These are phyloP conservation scores for Phytophthora tubulina DNA, from an alignment of 352 stramenopile species.

Conservation along the genomic window DNA sequence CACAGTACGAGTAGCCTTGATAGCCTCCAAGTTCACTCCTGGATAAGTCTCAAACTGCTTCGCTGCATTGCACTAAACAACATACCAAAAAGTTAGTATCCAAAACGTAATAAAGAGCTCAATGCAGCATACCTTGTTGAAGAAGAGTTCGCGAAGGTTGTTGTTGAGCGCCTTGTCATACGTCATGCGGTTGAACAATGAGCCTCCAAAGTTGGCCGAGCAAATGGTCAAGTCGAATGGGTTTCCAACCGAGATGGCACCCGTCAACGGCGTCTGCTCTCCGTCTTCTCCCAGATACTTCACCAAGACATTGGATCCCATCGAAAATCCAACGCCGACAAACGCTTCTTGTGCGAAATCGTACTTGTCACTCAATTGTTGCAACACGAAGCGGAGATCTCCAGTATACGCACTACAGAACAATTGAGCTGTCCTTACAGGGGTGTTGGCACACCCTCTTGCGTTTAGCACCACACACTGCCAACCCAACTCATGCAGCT, in stretches of 20 bases:
- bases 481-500: conserved; percentile 55
- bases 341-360: conserved; percentile 56
- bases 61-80: conserved; percentile 38
- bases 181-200: conserved; percentile 64
- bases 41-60: conserved; percentile 59
- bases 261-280: conserved; percentile 50
- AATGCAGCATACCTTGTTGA: conserved; percentile 47
- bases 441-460: conserved; percentile 71
- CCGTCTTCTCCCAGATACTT: conserved; percentile 83
- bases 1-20: conserved; percentile 51
- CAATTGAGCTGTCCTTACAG: conserved; percentile 62
- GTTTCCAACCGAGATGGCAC: conserved; percentile 75
- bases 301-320: conserved; percentile 81
- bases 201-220: conserved; percentile 55
- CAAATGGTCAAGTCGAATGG: conserved; percentile 76
- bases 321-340: conserved; percentile 76
- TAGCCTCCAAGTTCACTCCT: conserved; percentile 52
- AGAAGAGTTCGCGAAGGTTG: conserved; percentile 76
- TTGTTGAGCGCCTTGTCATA: conserved; percentile 70
- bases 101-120: neutral
- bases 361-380: conserved; percentile 53
- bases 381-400: conserved; percentile 66
- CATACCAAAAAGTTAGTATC: conserved; percentile 2
- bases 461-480: conserved; percentile 83
- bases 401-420: conserved; percentile 80